Base-by-base conservation (phyloP, 169 alveolate genomes). In the Eimeria maxima region DNA sequence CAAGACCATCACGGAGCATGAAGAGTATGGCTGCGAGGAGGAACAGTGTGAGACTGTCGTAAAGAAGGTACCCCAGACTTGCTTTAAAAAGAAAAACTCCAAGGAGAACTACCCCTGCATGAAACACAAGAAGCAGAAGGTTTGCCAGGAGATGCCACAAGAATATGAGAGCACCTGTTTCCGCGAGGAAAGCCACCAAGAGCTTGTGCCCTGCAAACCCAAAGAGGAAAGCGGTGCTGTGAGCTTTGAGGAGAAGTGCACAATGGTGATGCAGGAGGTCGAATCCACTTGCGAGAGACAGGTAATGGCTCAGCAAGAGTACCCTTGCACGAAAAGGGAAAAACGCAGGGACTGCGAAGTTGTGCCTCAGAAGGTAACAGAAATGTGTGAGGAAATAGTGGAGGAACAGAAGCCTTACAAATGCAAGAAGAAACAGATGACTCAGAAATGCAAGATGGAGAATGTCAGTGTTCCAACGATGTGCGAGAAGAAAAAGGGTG, bases 401-500 rank as follows among this genome's bases (percentile, higher is more conserved):
- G 94, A 88, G 71, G 91, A 84, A 57, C 94, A 94, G 96, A 94
- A 71, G 53, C 92, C 94, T 10, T 94, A 94, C 94, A 84, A 81
- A 33, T 94, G 96, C 94, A 94, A 81, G 89, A 81, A 84, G 93
- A 94, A 76, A 27, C 94, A 83, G 65, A 44, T 84, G 84, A 50
- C 83, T 38, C 93, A 83, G 78, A 94, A 94, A 20, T 94, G 96
- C 90, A 94, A 84, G 81, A 94, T 81, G 84, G 96, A 50, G 55
- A 94, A 67, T 67, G 94, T 84, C 22, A 83, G 42, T 42, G 94
- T 83, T 27, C 96, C 96, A 20, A 44, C 94, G 27, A 71, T 83
- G 22, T 94, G 96, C 89, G 83, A 88, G 42, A 81, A 83, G 94
- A 94, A 81, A 53, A 89, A 94, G n/a, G 96, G 90, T n/a, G 96